Evolutionary conservation across 2,329 filamentous ascomycete species (phyloP).

Genomic region (Cercospora beticola): DNA sequence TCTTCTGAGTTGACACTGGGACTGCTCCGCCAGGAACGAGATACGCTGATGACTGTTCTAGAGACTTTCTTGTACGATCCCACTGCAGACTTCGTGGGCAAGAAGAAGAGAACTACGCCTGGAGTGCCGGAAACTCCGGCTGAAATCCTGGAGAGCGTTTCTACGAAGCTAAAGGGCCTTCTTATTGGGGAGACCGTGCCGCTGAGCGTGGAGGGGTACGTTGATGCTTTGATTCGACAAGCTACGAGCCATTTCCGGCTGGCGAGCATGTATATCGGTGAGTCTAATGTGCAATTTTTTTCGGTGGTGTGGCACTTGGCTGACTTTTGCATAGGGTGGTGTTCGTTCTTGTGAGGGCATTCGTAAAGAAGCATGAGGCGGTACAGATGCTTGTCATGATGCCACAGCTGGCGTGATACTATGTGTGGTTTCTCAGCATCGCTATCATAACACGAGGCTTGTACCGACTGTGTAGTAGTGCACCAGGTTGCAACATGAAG

Average conservation of each 20-base stretch:
- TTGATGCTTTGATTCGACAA: conserved; percentile 89
- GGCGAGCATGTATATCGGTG: conserved; percentile 91
- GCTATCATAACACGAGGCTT: background rate
- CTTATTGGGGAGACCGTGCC: conserved; percentile 86
- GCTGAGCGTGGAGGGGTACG: conserved; percentile 91
- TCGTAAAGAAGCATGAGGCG: background rate
- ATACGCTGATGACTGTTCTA: conserved; percentile 94
- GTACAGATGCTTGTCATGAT: background rate
- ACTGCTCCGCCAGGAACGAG: conserved; percentile 84
- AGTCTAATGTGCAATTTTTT: conserved; percentile 11
- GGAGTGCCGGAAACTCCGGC: conserved; percentile 66
- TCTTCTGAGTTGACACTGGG: conserved; percentile 85
- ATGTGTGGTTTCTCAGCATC: background rate
- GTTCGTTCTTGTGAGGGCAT: conserved; percentile 25
- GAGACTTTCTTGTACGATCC: conserved; percentile 98
- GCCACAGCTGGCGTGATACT: background rate
- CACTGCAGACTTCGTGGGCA: conserved; percentile 86
- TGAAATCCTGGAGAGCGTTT: conserved; percentile 86
- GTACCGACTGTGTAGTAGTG: background rate
- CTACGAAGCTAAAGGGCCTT: conserved; percentile 80
- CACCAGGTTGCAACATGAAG: background rate
- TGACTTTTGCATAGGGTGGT: conserved; percentile 21
- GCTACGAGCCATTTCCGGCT: conserved; percentile 78
- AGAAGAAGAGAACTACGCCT: conserved; percentile 55
- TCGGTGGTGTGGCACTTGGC: too few relatives aligned